Percentiles rank a stretch among this genome's conserved stretches.
phyloP scores from a whole-genome alignment of 495 filamentous ascomycete genomes.

The Penicillium cataractarum region DNA sequence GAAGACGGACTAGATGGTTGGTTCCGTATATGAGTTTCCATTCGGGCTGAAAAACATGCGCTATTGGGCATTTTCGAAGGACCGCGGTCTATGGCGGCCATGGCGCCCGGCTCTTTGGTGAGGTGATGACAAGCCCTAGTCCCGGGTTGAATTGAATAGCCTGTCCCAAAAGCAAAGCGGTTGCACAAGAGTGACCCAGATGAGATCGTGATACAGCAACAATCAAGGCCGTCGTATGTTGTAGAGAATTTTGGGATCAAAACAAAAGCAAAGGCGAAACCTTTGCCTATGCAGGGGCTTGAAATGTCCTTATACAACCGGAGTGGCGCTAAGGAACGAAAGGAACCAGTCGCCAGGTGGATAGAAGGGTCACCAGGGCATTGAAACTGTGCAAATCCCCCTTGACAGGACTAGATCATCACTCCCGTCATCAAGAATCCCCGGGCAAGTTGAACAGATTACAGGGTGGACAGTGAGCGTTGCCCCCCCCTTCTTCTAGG shows the following conservation, averaged over 20 bases:
- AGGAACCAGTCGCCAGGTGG: conserved; percentile 18
- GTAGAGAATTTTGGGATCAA: conserved; percentile 12
- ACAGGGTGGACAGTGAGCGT: background rate
- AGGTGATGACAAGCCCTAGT: conserved; percentile 12
- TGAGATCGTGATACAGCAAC: conserved; percentile 26
- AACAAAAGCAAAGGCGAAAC: conserved; percentile 17
- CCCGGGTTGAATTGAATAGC: conserved; percentile 5
- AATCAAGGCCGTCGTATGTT: conserved; percentile 7
- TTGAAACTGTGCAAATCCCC: conserved; percentile 24
- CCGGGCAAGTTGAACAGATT: conserved; percentile 23
- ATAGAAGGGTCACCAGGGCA: conserved; percentile 30
- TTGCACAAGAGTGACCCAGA: conserved; percentile 29
- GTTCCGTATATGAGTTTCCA: conserved; percentile 32
- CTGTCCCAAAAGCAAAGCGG: conserved; percentile 26
- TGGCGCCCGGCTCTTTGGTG: conserved; percentile 19
- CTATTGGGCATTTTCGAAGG: conserved; percentile 22
- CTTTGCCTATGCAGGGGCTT: conserved; percentile 30
- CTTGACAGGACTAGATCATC: conserved; percentile 31
- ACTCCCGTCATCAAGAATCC: conserved; percentile 28
- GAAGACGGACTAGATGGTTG: conserved; percentile 27
- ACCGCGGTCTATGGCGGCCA: conserved; percentile 33
- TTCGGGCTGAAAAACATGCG: conserved; percentile 27
- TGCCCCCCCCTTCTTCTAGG: conserved; percentile 23
- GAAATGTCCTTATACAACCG: conserved; percentile 35
- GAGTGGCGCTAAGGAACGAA: conserved; percentile 22